Base-by-base conservation (phyloP, 352 stramenopile species). In the Phytopythium oedochilum region DNA sequence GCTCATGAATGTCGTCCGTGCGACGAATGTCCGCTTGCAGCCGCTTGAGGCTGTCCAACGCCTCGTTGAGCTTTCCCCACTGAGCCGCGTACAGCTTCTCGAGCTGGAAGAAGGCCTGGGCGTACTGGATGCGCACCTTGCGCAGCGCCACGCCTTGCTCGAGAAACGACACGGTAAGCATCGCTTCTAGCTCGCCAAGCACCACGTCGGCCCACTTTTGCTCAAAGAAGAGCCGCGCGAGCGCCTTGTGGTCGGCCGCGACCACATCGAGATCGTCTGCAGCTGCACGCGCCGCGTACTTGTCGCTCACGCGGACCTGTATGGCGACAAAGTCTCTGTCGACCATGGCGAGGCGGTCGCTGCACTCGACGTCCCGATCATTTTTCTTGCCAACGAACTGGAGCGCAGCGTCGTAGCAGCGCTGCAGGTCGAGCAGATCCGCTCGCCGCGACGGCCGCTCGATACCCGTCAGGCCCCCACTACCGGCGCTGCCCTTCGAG, bases 181-280 rank as follows among this genome's bases (percentile, higher is more conserved):
- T 95, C 4, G 73, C 74, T 48, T 94, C 81, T 1, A 97, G 71
- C 53, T 97, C 88, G 5, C 85, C 87, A 0, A 96, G 61, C 18
- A 93, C 64, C 3, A 97, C 60, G 53, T 97, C 88, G 10, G 89
- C 74, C 87, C 89, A 97, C 50, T 97, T 97, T 51, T 97, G 87
- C 49, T 90, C 82, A 34, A 95, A 97, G 9, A 96, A 57, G 17
- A 90, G 73, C 26, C 68, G 78, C 2, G 75, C 73, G 3, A 97
- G 70, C 0, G 54, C 34, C 17, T 72, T 73, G 28, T 73, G 73
- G 11, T 60, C 48, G 4, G 54, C 57, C 0, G 49, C 39, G 4
- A 38, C 25, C 1, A 35, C 36, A 26, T 40, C 38, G 0, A 20
- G 53, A n/a, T 70, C 53, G 7, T 29, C 48, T 1, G 20, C 32